phyloP scores from a whole-genome alignment of 495 filamentous ascomycete genomes.

The Penicillium subrubescens region DNA sequence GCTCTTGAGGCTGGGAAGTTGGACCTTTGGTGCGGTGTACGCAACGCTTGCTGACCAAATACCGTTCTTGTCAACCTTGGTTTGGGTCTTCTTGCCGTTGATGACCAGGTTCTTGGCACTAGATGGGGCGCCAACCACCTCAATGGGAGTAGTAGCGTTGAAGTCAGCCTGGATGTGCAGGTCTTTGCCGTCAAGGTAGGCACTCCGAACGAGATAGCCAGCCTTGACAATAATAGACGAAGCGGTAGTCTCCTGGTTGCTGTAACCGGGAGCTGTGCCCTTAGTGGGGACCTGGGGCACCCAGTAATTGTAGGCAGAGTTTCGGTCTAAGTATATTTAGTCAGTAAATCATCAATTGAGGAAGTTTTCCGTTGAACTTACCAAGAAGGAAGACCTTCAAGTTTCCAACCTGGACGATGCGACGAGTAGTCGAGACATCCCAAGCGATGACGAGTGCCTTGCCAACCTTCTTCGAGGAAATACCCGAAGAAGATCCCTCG shows the following conservation, averaged over 20 bases:
- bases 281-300: slow-evolving; percentile 52
- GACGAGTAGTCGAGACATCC: slow-evolving; percentile 51
- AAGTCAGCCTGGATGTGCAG: slow-evolving; percentile 70
- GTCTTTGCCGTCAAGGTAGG: slow-evolving; percentile 48
- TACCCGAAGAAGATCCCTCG: slow-evolving; percentile 47
- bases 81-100: slow-evolving; percentile 53
- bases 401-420: slow-evolving; percentile 57
- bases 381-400: slow-evolving; percentile 58
- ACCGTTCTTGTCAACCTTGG: slow-evolving; percentile 50
- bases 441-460: slow-evolving; percentile 58
- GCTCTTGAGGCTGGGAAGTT: slow-evolving; percentile 55
- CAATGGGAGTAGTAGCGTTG: slow-evolving; percentile 66
- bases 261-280: slow-evolving; percentile 39
- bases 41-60: slow-evolving; percentile 54
- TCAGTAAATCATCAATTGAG: background rate
- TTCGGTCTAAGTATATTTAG: slow-evolving; percentile 52
- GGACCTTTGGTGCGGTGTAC: slow-evolving; percentile 54
- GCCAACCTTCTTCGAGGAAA: slow-evolving; percentile 45
- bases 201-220: slow-evolving; percentile 73
- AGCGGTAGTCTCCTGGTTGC: slow-evolving; percentile 40
- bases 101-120: slow-evolving; percentile 55
- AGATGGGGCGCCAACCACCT: slow-evolving; percentile 62
- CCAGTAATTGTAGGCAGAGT: slow-evolving; percentile 79
- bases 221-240: slow-evolving; percentile 67
- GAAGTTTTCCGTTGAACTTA: slow-evolving; percentile 21